Evolutionary conservation across 164 flowering plant genomes (phyloP).

Genomic region (Tetrastigma voinierianum): DNA sequence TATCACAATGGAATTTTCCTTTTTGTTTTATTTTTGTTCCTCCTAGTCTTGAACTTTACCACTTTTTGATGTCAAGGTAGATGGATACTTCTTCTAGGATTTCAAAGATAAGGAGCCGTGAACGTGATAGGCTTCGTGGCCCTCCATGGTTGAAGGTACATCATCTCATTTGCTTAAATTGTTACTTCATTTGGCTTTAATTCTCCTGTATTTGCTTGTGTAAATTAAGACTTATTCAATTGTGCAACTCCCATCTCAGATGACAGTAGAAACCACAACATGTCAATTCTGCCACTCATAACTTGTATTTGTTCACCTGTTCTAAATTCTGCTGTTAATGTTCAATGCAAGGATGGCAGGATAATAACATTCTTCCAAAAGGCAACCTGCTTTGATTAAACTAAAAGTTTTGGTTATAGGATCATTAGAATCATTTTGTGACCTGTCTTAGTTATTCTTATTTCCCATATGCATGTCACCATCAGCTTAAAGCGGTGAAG

Average conservation of each 20-base stretch:
- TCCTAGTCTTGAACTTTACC: conserved; percentile 6
- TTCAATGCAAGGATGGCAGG: too few species aligned
- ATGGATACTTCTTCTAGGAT: conserved; percentile 97
- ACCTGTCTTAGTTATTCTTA: too few species aligned
- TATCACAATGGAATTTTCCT: neutral
- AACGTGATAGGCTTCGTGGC: too few species aligned
- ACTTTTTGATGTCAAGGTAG: conserved; percentile 65
- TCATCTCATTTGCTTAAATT: neutral
- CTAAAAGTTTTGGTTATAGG: too few species aligned
- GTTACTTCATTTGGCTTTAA: neutral
- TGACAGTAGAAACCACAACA: neutral
- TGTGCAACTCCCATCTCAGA: neutral
- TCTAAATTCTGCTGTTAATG: neutral
- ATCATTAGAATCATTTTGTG: too few species aligned
- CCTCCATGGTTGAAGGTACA: conserved; percentile 94
- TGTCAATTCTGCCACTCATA: neutral
- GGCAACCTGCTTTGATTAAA: too few species aligned
- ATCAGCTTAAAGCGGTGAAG: too few species aligned
- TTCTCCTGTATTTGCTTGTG: neutral
- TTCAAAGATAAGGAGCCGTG: conserved; percentile 85
- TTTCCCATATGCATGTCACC: too few species aligned
- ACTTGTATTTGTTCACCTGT: neutral
- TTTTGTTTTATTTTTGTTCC: neutral
- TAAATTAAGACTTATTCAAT: neutral
- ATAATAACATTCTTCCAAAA: too few species aligned